Evolutionary conservation across 2,329 filamentous ascomycete species (phyloP), one percentile per base, ranked within the genome.

Genomic region (Aureobasidium leucospermi): DNA sequence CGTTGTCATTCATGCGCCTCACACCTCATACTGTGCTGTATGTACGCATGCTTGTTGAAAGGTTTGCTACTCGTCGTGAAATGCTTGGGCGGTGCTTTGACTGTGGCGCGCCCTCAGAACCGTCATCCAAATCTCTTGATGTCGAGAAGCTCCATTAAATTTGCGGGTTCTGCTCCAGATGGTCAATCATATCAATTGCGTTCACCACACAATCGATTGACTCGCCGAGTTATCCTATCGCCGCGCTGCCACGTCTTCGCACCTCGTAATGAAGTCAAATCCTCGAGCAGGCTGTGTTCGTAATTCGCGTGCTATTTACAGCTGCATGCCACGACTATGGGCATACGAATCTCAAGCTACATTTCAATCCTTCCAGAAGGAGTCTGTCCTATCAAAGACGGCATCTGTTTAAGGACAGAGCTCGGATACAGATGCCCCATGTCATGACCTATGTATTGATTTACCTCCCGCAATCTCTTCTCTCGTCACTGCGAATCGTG

Each of bases 1-100:
- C 38, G 36, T 43, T 51, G 46, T 51, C 45, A 48, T 29, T 39
- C 11, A n/a, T 34, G 57, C 57, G 57, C 57, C 57, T 58, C 56
- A 48, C 45, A 58, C 56, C 56, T 59, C 46, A 59, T 49, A 23
- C 23, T 23, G 23, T 23, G 23, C 23, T 23, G 23, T 23, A 23
- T 23, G 23, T 23, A n/a, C 31, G 16, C 16, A 11, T 45, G 39
- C 52, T 34, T 46, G 52, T 56, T 38, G 41, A 56, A 56, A 31
- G 29, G 52, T 38, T 46, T 16, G 16, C 41, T 46, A 19, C 41
- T 56, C 8, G 31, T 19, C n/a, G 41, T 38, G 29, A 56, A 28
- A 56, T 56, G 41, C 52, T 56, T 56, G 29, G 9, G 7, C 38
- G 41, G 32, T 56, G 41, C 41, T 46, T 56, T 46, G 52, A 56